These are phyloP conservation scores for Botrytis galanthina DNA, from an alignment of 2,329 filamentous ascomycete species.

Conservation along the genomic window DNA sequence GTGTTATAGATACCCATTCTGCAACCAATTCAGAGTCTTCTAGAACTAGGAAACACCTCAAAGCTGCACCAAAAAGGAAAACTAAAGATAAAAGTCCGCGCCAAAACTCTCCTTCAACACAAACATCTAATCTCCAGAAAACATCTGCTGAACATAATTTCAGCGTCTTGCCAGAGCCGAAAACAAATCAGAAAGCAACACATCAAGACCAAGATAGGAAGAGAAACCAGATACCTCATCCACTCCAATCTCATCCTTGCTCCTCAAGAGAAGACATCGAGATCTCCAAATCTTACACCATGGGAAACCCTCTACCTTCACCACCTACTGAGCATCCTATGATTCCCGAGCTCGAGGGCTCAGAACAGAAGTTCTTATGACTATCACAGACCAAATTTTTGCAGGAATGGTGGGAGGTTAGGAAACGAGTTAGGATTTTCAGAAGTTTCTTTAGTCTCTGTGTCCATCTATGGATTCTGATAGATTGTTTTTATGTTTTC, in stretches of 20 bases:
- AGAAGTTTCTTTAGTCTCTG: background rate
- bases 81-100: background rate
- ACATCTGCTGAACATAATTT: background rate
- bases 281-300: background rate
- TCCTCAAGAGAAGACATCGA: background rate
- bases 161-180: background rate
- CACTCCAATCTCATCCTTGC: background rate
- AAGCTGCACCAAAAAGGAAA: background rate
- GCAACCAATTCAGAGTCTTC: background rate
- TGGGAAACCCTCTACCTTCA: too few species aligned
- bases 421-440: background rate
- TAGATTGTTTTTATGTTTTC: background rate
- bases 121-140: background rate
- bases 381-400: too few species aligned
- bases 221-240: background rate
- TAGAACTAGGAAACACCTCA: background rate
- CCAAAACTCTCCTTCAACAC: too few species aligned
- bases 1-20: too few species aligned
- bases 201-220: background rate
- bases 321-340: background rate
- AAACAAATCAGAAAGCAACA: background rate
- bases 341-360: background rate
- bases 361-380: background rate
- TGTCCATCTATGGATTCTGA: background rate
- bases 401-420: background rate